Conservation (phyloP, 495 filamentous ascomycete genomes). For the Rhypophila decipiens region DNA sequence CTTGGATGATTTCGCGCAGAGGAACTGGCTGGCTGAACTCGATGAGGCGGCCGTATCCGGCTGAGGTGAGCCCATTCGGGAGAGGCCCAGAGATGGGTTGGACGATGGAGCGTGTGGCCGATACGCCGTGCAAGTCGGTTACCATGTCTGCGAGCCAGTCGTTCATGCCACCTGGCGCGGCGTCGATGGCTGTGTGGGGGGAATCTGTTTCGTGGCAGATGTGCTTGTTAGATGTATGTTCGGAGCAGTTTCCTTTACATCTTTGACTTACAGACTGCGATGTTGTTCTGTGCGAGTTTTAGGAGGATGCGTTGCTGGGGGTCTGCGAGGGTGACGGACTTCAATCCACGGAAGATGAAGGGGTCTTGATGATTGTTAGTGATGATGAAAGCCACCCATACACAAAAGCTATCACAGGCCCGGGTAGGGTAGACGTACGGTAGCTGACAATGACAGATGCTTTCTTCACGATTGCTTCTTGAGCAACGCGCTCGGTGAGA, state of each 20-base stretch:
- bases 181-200: conserved; percentile 91
- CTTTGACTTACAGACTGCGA: conserved; percentile 62
- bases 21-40: conserved; percentile 52
- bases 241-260: background rate
- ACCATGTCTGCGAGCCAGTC: conserved; percentile 95
- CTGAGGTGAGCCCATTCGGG: conserved; percentile 50
- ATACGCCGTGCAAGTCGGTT: conserved; percentile 34
- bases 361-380: conserved; percentile 55
- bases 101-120: conserved; percentile 26
- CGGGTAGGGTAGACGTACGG: conserved; percentile 45
- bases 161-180: conserved; percentile 76
- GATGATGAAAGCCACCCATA: conserved; percentile 3
- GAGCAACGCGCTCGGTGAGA: conserved; percentile 79
- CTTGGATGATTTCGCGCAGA: conserved; percentile 55
- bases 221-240: background rate
- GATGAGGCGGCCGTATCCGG: conserved; percentile 74
- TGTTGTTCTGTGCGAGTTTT: conserved; percentile 76
- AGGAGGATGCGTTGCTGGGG: conserved; percentile 81
- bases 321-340: conserved; percentile 76
- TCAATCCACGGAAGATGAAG: conserved; percentile 89
- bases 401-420: background rate
- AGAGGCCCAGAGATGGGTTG: conserved; percentile 28
- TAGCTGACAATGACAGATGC: conserved; percentile 82
- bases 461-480: conserved; percentile 74
- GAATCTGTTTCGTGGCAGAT: conserved; percentile 42